phyloP scores from a whole-genome alignment of 2,329 filamentous ascomycete genomes.

The Ceratocystis albifundus region DNA sequence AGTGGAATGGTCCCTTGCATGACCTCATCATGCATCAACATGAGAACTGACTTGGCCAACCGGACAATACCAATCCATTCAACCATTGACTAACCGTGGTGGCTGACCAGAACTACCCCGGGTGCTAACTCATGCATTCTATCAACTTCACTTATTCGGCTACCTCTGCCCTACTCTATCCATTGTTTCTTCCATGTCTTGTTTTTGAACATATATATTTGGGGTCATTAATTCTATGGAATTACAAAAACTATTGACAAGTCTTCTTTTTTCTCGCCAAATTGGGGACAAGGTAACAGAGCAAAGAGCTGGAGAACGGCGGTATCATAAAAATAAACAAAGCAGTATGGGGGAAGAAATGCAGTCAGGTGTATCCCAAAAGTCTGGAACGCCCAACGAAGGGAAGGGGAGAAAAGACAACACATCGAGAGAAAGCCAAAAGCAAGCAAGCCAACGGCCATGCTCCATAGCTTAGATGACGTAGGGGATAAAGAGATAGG shows the following conservation, averaged over 20 bases:
- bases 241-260: background rate
- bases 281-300: background rate
- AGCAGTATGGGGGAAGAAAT: background rate
- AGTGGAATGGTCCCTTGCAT: background rate
- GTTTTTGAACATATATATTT: background rate
- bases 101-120: no score
- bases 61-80: background rate
- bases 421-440: background rate
- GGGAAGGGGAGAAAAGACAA: background rate
- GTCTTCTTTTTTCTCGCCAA: background rate
- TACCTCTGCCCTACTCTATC: no score
- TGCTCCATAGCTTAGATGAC: slow-evolving; percentile 11
- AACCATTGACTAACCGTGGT: background rate
- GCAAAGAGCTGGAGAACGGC: background rate
- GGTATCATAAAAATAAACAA: slow-evolving; percentile 4
- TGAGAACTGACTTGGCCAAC: background rate
- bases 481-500: slow-evolving; percentile 69
- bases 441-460: background rate
- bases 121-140: no score
- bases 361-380: no score
- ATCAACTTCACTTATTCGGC: no score
- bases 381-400: background rate
- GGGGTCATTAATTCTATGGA: background rate
- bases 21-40: background rate
- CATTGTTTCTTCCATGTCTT: background rate